Evolutionary conservation across 1,284 basidiomycete genomes (phyloP).

Genomic region (Malassezia obtusa): DNA sequence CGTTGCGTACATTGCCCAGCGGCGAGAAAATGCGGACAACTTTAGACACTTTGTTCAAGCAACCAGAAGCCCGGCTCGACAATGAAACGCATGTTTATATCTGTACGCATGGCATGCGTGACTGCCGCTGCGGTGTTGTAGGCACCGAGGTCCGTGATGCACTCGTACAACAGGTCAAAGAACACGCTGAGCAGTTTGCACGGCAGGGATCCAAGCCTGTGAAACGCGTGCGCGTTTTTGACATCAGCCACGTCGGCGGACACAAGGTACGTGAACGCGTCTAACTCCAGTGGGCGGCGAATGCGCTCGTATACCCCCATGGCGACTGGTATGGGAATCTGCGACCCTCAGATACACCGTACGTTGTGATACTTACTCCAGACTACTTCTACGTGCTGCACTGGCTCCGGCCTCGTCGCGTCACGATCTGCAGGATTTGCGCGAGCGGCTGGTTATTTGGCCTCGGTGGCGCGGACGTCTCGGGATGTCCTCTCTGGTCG

Average conservation of each 20-base stretch:
- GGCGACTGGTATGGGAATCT: constrained; percentile 45
- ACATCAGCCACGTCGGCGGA: constrained; percentile 38
- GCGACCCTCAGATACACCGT: constrained; percentile 19
- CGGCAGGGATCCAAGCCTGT: constrained; percentile 14
- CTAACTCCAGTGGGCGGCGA: constrained; percentile 36
- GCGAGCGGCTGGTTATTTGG: constrained; percentile 39
- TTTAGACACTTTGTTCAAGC: background rate
- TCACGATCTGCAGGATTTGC: constrained; percentile 35
- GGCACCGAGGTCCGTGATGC: constrained; percentile 39
- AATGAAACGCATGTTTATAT: constrained; percentile 44
- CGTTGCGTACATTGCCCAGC: constrained; percentile 28
- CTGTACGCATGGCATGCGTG: constrained; percentile 46
- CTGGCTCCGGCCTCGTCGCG: constrained; percentile 37
- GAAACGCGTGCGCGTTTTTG: constrained; percentile 25
- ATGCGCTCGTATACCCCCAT: constrained; percentile 45
- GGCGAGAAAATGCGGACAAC: constrained; percentile 16
- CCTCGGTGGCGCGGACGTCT: constrained; percentile 48
- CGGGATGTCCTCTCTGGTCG: constrained; percentile 28
- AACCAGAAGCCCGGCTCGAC: background rate
- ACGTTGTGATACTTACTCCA: constrained; percentile 13
- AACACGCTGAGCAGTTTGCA: constrained; percentile 26
- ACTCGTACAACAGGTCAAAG: constrained; percentile 25
- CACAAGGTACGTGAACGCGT: constrained; percentile 23
- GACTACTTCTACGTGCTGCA: constrained; percentile 33
- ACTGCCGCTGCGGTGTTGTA: constrained; percentile 48